Conservation (phyloP, 164 flowering plant species). For the Tetracentron sinense region DNA sequence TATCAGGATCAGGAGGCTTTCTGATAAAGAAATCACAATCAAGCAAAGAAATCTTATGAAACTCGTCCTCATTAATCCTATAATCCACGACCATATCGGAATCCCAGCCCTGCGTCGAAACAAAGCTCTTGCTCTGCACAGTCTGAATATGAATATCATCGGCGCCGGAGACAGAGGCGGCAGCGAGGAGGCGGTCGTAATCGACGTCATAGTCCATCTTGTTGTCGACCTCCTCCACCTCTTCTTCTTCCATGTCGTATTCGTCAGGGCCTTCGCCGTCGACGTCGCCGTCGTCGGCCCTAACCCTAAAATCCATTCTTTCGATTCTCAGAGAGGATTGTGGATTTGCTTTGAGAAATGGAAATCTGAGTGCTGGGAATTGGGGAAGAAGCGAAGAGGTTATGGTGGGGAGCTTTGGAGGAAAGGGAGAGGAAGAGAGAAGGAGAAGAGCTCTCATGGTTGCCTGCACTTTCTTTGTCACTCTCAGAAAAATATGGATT, state of each 20-base stretch:
- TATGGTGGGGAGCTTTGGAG: not conserved
- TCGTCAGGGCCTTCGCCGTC: conserved; percentile 58
- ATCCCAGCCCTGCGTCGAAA: conserved; percentile 82
- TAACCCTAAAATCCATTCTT: conserved; percentile 29
- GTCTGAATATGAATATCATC: conserved; percentile 36
- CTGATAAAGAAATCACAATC: conserved; percentile 93
- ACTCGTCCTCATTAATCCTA: conserved; percentile 88
- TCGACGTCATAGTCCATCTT: conserved; percentile 85
- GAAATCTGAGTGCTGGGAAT: conserved; percentile 5
- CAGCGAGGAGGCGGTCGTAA: conserved; percentile 46
- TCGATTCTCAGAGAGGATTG: conserved; percentile 1
- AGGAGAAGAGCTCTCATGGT: conserved; percentile 16
- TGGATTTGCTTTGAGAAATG: not conserved
- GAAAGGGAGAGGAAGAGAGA: conserved; percentile 12
- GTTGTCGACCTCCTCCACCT: conserved; percentile 83
- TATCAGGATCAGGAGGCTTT: conserved; percentile 91
- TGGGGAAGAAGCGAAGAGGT: conserved; percentile 3
- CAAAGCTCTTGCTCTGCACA: conserved; percentile 72
- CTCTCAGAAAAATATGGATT: too few relatives aligned
- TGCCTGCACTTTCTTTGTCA: too few relatives aligned
- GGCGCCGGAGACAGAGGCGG: conserved; percentile 6
- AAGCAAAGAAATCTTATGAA: conserved; percentile 72
- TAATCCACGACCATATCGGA: conserved; percentile 82
- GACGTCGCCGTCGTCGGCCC: conserved; percentile 72
- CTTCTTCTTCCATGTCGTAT: conserved; percentile 77